phyloP scores from a whole-genome alignment of 192 early-diverging fungal genomes.

The Linderina pennispora region DNA sequence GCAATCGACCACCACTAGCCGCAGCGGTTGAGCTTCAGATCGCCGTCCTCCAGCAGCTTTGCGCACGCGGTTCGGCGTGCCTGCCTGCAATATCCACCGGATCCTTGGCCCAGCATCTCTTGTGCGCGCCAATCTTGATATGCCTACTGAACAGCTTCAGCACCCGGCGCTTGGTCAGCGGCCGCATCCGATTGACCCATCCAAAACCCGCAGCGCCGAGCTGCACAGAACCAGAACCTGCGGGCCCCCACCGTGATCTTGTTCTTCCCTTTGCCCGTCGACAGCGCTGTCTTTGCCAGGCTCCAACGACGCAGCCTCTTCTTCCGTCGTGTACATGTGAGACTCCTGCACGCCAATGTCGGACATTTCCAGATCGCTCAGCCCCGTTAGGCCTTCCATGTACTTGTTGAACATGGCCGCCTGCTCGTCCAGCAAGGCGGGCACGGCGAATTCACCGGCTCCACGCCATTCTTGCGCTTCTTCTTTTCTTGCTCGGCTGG shows the following conservation, averaged over 20 bases:
- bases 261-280: slow-evolving; percentile 23
- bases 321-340: slow-evolving; percentile 16
- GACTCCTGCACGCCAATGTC: slow-evolving; percentile 14
- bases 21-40: slow-evolving; percentile 24
- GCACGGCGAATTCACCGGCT: slow-evolving; percentile 10
- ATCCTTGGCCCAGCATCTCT: slow-evolving; percentile 6
- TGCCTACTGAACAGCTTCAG: slow-evolving; percentile 44
- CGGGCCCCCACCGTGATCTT: slow-evolving; percentile 33
- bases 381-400: slow-evolving; percentile 29
- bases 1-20: slow-evolving; percentile 41
- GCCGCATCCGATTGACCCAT: slow-evolving; percentile 26
- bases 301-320: slow-evolving; percentile 4
- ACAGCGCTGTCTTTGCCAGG: slow-evolving; percentile 19
- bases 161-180: slow-evolving; percentile 13
- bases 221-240: slow-evolving; percentile 39
- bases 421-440: slow-evolving; percentile 12
- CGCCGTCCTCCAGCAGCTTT: slow-evolving; percentile 21
- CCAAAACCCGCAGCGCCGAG: slow-evolving; percentile 34
- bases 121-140: slow-evolving; percentile 32
- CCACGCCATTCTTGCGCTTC: not conserved
- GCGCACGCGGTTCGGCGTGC: slow-evolving; percentile 43
- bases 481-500: slow-evolving; percentile 1
- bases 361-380: slow-evolving; percentile 25
- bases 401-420: slow-evolving; percentile 31
- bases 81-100: slow-evolving; percentile 31